Conservation (phyloP, 768 basidiomycete genomes). For the Austroboletus eburneus region DNA sequence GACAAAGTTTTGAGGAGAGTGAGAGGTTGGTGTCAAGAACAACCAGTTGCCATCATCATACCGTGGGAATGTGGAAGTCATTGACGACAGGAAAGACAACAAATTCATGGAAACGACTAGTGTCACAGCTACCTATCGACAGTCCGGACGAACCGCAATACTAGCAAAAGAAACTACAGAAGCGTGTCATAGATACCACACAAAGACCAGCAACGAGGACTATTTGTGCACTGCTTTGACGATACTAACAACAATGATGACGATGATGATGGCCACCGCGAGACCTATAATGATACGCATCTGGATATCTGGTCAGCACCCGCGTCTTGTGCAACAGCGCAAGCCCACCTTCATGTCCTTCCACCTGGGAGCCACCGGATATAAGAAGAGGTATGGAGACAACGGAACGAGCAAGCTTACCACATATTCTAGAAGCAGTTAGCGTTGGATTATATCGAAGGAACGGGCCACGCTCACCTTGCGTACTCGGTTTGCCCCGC, state of each 20-base stretch:
- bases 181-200: constrained; percentile 45
- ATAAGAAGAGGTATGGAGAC: constrained; percentile 6
- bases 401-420: constrained; percentile 43
- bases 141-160: constrained; percentile 22
- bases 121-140: constrained; percentile 20
- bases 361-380: constrained; percentile 57
- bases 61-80: constrained; percentile 19
- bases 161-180: constrained; percentile 26
- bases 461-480: constrained; percentile 54
- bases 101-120: constrained; percentile 6
- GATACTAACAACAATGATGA: constrained; percentile 94
- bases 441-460: constrained; percentile 1
- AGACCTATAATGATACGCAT: constrained; percentile 97
- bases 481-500: constrained; percentile 94
- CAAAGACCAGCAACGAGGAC: constrained; percentile 16
- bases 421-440: constrained; percentile 71
- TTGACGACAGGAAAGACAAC: constrained; percentile 24
- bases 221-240: constrained; percentile 75
- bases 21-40: constrained; percentile 11
- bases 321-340: not conserved
- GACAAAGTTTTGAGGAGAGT: constrained; percentile 10
- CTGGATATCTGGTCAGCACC: constrained; percentile 35
- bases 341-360: constrained; percentile 89
- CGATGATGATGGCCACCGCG: constrained; percentile 83
- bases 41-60: constrained; percentile 4